phyloP scores from a whole-genome alignment of 495 filamentous ascomycete species.

The Symbiotaphrina buchneri region DNA sequence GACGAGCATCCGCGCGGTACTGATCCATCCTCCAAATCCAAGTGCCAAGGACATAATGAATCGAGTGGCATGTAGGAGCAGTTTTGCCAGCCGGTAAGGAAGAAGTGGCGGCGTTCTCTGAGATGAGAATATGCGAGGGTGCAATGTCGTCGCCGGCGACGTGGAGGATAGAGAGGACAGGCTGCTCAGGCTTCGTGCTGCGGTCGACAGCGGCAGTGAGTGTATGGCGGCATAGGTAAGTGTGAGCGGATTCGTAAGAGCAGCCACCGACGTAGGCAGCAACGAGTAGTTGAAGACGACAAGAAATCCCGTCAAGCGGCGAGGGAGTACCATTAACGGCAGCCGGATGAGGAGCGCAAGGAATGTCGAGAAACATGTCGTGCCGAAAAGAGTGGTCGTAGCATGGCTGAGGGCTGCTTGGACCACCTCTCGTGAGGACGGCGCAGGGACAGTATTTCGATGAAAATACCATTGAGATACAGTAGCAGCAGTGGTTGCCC shows the following conservation, averaged over 20 bases:
- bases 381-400: constrained; percentile 72
- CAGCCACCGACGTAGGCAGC: constrained; percentile 61
- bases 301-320: constrained; percentile 39
- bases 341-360: constrained; percentile 62
- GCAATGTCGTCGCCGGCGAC: constrained; percentile 33
- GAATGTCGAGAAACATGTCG: constrained; percentile 67
- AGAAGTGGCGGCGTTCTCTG: constrained; percentile 20
- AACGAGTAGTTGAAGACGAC: constrained; percentile 46
- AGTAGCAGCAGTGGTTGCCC: constrained; percentile 78
- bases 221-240: constrained; percentile 90
- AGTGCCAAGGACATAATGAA: constrained; percentile 74
- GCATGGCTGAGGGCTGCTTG: constrained; percentile 63
- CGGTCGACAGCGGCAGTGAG: constrained; percentile 51
- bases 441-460: constrained; percentile 55
- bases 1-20: constrained; percentile 36
- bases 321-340: constrained; percentile 65
- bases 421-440: constrained; percentile 51
- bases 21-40: constrained; percentile 95
- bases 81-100: constrained; percentile 74
- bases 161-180: constrained; percentile 12
- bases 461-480: constrained; percentile 99
- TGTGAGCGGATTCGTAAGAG: constrained; percentile 72
- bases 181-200: constrained; percentile 30
- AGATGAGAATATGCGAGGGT: constrained; percentile 29
- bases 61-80: constrained; percentile 74